Conservation (phyloP, 257 asterid genomes). For the Buddleja alternifolia region DNA sequence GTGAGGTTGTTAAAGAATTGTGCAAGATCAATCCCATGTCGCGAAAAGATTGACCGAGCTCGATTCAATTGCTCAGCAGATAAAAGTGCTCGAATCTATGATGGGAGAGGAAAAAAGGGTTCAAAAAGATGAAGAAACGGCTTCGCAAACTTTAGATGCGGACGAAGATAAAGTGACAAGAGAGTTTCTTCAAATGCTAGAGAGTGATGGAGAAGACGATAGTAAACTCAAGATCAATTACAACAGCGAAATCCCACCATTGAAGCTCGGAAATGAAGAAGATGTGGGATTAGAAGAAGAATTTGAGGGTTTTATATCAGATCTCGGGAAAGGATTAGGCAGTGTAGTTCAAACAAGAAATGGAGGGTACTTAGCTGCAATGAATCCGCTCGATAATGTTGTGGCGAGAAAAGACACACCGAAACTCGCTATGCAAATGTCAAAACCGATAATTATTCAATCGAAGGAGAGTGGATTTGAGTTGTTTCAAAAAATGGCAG, state of each 20-base stretch:
- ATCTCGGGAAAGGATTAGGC: conserved; percentile 90
- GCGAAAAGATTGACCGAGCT: conserved; percentile 63
- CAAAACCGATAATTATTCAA: conserved; percentile 64
- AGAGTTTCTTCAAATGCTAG: conserved; percentile 86
- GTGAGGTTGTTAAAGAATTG: conserved; percentile 88
- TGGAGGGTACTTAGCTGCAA: conserved; percentile 82
- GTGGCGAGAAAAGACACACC: conserved; percentile 60
- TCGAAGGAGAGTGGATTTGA: conserved; percentile 59
- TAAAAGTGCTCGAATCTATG: conserved; percentile 85
- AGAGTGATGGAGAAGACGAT: conserved; percentile 42
- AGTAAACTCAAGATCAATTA: too few relatives aligned
- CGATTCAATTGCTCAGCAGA: conserved; percentile 84
- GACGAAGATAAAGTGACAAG: conserved; percentile 83
- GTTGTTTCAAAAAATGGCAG: conserved; percentile 73
- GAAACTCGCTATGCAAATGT: conserved; percentile 85
- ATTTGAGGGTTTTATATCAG: conserved; percentile 52
- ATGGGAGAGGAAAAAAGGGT: conserved; percentile 54
- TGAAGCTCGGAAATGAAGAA: conserved; percentile 28
- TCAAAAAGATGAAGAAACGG: conserved; percentile 51
- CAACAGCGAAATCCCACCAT: conserved; percentile 28
- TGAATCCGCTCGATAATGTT: conserved; percentile 62
- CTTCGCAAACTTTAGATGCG: conserved; percentile 64
- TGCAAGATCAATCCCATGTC: conserved; percentile 63
- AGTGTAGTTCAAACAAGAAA: conserved; percentile 82
- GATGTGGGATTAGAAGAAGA: conserved; percentile 36